Percentiles rank a stretch among this genome's conserved stretches.
Evolutionary conservation across 2,329 filamentous ascomycete genomes (phyloP).

Genomic region (Calonectria leucothoes): DNA sequence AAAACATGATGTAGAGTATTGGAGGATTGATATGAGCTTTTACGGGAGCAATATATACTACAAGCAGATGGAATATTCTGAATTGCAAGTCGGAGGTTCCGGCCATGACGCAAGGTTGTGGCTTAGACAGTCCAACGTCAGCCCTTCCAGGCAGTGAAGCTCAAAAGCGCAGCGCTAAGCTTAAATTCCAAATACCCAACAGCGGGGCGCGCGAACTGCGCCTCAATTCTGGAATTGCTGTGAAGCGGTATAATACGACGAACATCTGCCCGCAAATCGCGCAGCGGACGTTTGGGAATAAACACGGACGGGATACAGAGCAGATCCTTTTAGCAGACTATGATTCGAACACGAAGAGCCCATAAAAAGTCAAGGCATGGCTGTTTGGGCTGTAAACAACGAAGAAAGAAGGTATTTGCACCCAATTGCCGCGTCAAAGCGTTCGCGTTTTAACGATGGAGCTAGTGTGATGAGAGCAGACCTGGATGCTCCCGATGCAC

Average conservation of each 20-base stretch:
- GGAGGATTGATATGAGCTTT: too few species aligned
- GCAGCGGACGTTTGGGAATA: neutral
- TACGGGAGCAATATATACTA: too few species aligned
- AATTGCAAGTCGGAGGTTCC: too few species aligned
- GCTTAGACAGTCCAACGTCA: conserved; percentile 1
- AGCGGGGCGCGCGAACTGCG: neutral
- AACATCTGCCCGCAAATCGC: neutral
- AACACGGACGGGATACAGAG: neutral
- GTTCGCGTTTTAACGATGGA: neutral
- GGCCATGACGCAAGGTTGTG: neutral
- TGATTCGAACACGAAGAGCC: conserved; percentile 27
- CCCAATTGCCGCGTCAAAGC: fast-evolving
- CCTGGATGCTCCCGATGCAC: conserved; percentile 32
- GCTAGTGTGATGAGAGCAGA: conserved; percentile 31
- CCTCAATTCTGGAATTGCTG: neutral
- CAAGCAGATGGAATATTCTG: too few species aligned
- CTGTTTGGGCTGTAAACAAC: conserved; percentile 36
- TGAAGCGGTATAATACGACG: neutral
- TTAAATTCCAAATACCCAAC: conserved; percentile 9
- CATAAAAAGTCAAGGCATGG: conserved; percentile 39
- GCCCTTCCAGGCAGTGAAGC: neutral
- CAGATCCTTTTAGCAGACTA: neutral
- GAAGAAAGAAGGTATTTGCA: conserved; percentile 33
- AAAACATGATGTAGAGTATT: too few species aligned
- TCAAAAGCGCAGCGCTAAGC: neutral